Base-by-base conservation (phyloP, 1,139 yeast genomes). In the Scheffersomyces parashehatae region DNA sequence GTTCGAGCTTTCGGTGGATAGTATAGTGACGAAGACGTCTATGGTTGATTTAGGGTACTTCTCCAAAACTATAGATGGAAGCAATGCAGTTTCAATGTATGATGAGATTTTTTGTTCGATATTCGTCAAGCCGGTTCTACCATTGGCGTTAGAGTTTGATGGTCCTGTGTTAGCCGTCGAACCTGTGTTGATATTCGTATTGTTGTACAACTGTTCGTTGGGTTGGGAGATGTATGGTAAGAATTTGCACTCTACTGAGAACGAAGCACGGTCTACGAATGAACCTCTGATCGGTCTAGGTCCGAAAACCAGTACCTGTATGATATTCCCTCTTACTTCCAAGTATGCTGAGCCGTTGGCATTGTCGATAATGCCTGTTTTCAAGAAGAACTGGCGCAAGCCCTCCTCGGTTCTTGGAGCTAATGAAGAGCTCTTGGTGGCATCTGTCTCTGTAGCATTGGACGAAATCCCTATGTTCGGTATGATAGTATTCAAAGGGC, bases 21-120 rank as follows among this genome's bases (percentile, higher is more conserved):
- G 69, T 3, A 89, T 70, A 36, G 86, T 81, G n/a, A 91, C 73
- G 54, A 84, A 85, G 20, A 93, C 74, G 57, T 85, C 95, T 43
- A 93, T 88, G 20, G 91, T 82, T 8, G 96, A 87, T 63, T 93
- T 93, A 5, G 98, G 97, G 60, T 91, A 91, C 48, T 83, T 81
- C 13, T 81, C 81, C 39, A 89, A 70, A 35, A 87, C 65, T 3
- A 93, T 77, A 2, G 85, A 68, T 9, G 88, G 83, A 36, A 79
- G 68, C 35, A 84, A 64, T 35, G 87, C 73, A 2, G 86, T 77
- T 45, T 80, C 78, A 16, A 85, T 68, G 54, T 77, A 83, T 7
- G 81, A 68, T 10, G 82, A 71, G 13, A 82, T 65, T 43, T 67
- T 68, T 41, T 78, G 81, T 54, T 82, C 86, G 30, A 76, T 59